Percentiles rank a stretch among this genome's conserved stretches.
Evolutionary conservation across 768 basidiomycete species (phyloP).

Genomic region (Mycena vitilis): DNA sequence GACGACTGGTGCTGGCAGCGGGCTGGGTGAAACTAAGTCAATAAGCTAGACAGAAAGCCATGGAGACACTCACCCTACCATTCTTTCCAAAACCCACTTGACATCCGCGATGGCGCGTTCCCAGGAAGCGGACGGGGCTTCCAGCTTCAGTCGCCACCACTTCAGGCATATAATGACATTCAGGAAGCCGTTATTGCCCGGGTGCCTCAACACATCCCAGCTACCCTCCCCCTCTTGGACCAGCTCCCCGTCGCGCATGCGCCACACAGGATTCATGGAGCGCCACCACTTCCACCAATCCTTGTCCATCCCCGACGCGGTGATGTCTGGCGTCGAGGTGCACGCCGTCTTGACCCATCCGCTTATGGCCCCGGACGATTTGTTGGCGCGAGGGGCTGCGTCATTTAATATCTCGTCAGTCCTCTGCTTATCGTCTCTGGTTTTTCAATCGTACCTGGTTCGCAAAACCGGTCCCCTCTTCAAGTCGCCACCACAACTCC

Average conservation of each 20-base stretch:
- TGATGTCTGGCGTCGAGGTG: background rate
- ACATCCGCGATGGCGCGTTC: background rate
- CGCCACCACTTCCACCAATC: conserved; percentile 20
- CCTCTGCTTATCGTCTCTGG: no score
- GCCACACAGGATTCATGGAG: conserved; percentile 8
- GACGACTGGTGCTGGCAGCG: no score
- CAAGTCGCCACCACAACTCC: conserved; percentile 5
- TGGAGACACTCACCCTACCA: background rate
- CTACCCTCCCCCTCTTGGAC: conserved; percentile 3
- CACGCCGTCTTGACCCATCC: conserved; percentile 11
- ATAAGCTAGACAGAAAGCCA: no score
- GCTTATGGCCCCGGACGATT: background rate
- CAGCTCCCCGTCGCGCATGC: background rate
- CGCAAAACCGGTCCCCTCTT: background rate
- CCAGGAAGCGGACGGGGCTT: background rate
- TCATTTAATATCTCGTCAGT: background rate
- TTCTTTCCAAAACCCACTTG: conserved; percentile 1
- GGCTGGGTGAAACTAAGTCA: no score
- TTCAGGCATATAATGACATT: conserved; percentile 12
- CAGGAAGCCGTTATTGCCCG: conserved; percentile 13
- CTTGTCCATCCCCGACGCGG: background rate
- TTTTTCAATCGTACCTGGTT: background rate
- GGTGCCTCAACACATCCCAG: conserved; percentile 12
- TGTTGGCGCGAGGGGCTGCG: background rate
- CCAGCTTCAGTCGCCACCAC: conserved; percentile 1